phyloP scores from a whole-genome alignment of 768 basidiomycete genomes.

The Pleurotus pulmonarius region DNA sequence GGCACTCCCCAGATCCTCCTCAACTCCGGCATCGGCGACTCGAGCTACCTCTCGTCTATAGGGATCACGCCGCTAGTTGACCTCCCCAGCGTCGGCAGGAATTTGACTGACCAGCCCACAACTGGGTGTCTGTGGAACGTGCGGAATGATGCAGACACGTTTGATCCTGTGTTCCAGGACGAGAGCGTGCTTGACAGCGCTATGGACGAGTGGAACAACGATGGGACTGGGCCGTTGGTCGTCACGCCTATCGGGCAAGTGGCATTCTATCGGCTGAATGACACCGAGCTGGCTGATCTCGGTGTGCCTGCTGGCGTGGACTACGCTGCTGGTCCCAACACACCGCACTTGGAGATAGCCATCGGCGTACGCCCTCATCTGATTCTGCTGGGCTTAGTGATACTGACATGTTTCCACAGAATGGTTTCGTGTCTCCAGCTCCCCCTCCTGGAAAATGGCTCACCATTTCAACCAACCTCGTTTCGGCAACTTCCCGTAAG shows the following conservation, averaged over 20 bases:
- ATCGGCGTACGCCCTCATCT: conserved; percentile 21
- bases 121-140: conserved; percentile 1
- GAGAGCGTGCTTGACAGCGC: conserved; percentile 6
- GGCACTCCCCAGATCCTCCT: conserved; percentile 49
- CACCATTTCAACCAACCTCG: not conserved
- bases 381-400: not conserved
- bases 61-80: conserved; percentile 35
- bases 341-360: conserved; percentile 31
- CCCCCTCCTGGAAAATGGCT: not conserved
- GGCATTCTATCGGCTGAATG: conserved; percentile 20
- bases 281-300: conserved; percentile 23
- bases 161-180: conserved; percentile 11
- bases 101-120: conserved; percentile 1
- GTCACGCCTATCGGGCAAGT: conserved; percentile 9
- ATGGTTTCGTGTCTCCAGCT: not conserved
- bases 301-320: conserved; percentile 17
- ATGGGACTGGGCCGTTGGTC: conserved; percentile 15
- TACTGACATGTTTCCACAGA: not conserved
- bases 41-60: conserved; percentile 37
- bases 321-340: conserved; percentile 30
- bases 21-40: conserved; percentile 50
- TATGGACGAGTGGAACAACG: conserved; percentile 14
- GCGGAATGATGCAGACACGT: conserved; percentile 10
- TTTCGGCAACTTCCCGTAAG: not conserved
- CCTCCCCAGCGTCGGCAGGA: conserved; percentile 32